Evolutionary conservation across 345 rosid species (phyloP).

Genomic region (Fremontodendron californicum): DNA sequence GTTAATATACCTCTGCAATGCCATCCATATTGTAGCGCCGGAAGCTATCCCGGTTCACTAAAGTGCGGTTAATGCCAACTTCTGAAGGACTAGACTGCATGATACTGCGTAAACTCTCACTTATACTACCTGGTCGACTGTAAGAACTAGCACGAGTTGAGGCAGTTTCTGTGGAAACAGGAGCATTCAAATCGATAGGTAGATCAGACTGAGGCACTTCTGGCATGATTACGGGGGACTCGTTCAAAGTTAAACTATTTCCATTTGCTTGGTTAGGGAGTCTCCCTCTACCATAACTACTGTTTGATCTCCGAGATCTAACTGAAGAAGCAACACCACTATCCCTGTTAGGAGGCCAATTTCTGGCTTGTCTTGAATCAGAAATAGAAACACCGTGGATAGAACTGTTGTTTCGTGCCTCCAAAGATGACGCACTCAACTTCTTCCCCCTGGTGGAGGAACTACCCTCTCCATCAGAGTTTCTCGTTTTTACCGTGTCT

Average conservation of each 20-base stretch:
- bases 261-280: slow-evolving; percentile 40
- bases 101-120: slow-evolving; percentile 37
- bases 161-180: slow-evolving; percentile 36
- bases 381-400: slow-evolving; percentile 47
- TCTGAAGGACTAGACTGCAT: slow-evolving; percentile 59
- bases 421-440: slow-evolving; percentile 39
- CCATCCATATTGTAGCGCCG: slow-evolving; percentile 67
- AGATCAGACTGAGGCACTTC: slow-evolving; percentile 43
- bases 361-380: slow-evolving; percentile 58
- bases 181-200: slow-evolving; percentile 38
- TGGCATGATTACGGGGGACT: slow-evolving; percentile 27
- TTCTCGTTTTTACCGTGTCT: slow-evolving; percentile 46
- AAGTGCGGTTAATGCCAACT: slow-evolving; percentile 38
- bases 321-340: slow-evolving; percentile 34
- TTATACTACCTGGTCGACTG: slow-evolving; percentile 33
- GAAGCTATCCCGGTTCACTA: slow-evolving; percentile 49
- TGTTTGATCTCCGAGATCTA: slow-evolving; percentile 51
- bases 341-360: slow-evolving; percentile 40
- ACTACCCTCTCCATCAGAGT: slow-evolving; percentile 62
- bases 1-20: slow-evolving; percentile 72
- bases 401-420: slow-evolving; percentile 36
- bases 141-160: slow-evolving; percentile 24
- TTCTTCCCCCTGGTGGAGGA: slow-evolving; percentile 57
- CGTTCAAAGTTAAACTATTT: slow-evolving; percentile 32
- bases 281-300: slow-evolving; percentile 39